Evolutionary conservation across 345 rosid species (phyloP), one percentile per base, ranked within the genome.

Genomic region (Bruguiera parviflora): DNA sequence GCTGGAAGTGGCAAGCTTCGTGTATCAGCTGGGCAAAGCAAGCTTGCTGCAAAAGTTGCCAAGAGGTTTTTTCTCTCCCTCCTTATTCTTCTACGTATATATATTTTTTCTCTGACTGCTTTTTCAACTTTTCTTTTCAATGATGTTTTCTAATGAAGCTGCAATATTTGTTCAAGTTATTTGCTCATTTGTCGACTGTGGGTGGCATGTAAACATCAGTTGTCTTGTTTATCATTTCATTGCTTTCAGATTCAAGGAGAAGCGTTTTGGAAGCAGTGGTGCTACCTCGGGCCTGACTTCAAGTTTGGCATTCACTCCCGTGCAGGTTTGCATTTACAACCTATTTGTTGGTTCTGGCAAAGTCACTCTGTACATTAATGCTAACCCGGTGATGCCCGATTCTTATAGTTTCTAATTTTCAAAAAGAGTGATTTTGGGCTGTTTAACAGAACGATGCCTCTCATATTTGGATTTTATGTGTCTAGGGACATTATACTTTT

Each of bases 1-100:
- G 99, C 99, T n/a, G 97, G 99, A 72, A 95, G 87, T 81, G 97
- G 97, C 72, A 92, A 93, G 79, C 85, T 95, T 55, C 97, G 99
- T 35, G 93, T 89, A 32, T 85, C 97, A 6, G 47, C 84, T 79
- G 95, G 86, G n/a, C 97, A 89, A 65, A 91, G 92, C 85, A 94
- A 91, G 77, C 89, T 91, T 22, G 92, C 90, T 9, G 88, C 96
- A 11, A 94, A 94, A 89, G 92, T 88, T 79, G 91, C 98, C 24
- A 91, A 94, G 77, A 91, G 84, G 98, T 89, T 84, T 66, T 25
- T 56, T 61, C 43, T 21, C 43, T 55, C 5, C 7, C 7, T 21
- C 10, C 5, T 49, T 43, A 10, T 27, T 3, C 27, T 7, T 15
- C 15, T 55, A 1, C 22, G 3, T 22, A 13, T 3, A 3, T 39